Conservation (phyloP, 768 basidiomycete genomes). For the Epithele typhae region DNA sequence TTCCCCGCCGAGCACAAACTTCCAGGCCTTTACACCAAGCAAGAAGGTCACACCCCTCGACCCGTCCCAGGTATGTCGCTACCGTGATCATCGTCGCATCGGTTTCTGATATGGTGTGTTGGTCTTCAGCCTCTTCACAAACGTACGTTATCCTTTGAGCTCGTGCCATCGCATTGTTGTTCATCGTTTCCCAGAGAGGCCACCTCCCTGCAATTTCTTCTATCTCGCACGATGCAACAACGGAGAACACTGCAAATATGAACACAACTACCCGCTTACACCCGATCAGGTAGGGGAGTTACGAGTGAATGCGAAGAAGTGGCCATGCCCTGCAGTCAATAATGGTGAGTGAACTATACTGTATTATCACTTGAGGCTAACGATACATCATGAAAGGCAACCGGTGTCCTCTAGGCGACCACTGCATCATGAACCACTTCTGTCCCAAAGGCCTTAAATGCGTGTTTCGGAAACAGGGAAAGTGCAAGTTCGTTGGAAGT, state of each 20-base stretch:
- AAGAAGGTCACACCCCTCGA: conserved; percentile 10
- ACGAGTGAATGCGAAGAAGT: conserved; percentile 29
- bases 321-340: conserved; percentile 30
- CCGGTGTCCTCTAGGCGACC: conserved; percentile 23
- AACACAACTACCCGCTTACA: conserved; percentile 30
- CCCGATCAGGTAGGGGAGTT: conserved; percentile 27
- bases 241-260: conserved; percentile 30
- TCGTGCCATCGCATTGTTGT: too few species aligned
- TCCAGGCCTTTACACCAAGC: conserved; percentile 1
- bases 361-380: too few species aligned
- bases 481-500: conserved; percentile 32
- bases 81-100: too few species aligned
- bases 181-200: conserved; percentile 24
- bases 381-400: conserved; percentile 11
- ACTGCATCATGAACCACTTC: conserved; percentile 32
- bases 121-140: conserved; percentile 27
- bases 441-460: conserved; percentile 36
- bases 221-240: conserved; percentile 30
- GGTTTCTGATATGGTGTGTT: too few species aligned
- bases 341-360: conserved; percentile 25
- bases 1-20: background rate
- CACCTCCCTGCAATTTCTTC: conserved; percentile 35
- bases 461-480: conserved; percentile 26
- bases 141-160: conserved; percentile 19
- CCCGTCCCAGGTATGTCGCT: conserved; percentile 10